phyloP scores from a whole-genome alignment of 495 filamentous ascomycete species.

The Penicillium coprophilum region DNA sequence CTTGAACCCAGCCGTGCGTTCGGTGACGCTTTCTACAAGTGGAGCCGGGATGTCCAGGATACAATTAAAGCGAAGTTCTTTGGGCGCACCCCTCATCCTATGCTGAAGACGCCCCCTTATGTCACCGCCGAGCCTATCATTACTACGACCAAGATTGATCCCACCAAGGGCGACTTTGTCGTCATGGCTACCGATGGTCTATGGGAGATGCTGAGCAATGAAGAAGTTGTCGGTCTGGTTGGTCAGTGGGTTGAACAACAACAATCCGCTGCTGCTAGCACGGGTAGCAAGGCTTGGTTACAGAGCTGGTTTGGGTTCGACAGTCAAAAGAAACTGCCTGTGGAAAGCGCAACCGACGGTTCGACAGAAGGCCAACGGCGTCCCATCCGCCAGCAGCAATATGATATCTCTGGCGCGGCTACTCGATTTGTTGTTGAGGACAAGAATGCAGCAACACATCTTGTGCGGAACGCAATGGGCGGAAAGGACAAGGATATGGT shows the following conservation, averaged over 20 bases:
- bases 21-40: slow-evolving; percentile 96
- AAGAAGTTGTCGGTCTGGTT: slow-evolving; percentile 95
- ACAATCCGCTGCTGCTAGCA: slow-evolving; percentile 39
- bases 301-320: slow-evolving; percentile 51
- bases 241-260: slow-evolving; percentile 93
- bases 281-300: slow-evolving; percentile 46
- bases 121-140: slow-evolving; percentile 96
- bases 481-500: slow-evolving; percentile 93
- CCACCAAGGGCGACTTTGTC: slow-evolving; percentile 87
- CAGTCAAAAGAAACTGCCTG: slow-evolving; percentile 49
- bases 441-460: slow-evolving; percentile 93
- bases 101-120: slow-evolving; percentile 89
- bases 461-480: slow-evolving; percentile 93
- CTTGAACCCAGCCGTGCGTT: slow-evolving; percentile 93
- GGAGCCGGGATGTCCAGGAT: slow-evolving; percentile 78
- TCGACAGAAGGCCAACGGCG: slow-evolving; percentile 57
- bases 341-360: slow-evolving; percentile 49
- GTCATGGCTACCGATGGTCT: slow-evolving; percentile 96
- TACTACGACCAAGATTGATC: slow-evolving; percentile 92
- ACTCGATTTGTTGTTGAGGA: slow-evolving; percentile 91
- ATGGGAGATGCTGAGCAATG: slow-evolving; percentile 99
- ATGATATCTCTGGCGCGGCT: slow-evolving; percentile 65
- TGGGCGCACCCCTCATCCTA: slow-evolving; percentile 66
- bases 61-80: slow-evolving; percentile 83
- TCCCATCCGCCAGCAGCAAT: slow-evolving; percentile 83